phyloP scores from a whole-genome alignment of 2,329 filamentous ascomycete genomes.

The Neonectria coccinea region DNA sequence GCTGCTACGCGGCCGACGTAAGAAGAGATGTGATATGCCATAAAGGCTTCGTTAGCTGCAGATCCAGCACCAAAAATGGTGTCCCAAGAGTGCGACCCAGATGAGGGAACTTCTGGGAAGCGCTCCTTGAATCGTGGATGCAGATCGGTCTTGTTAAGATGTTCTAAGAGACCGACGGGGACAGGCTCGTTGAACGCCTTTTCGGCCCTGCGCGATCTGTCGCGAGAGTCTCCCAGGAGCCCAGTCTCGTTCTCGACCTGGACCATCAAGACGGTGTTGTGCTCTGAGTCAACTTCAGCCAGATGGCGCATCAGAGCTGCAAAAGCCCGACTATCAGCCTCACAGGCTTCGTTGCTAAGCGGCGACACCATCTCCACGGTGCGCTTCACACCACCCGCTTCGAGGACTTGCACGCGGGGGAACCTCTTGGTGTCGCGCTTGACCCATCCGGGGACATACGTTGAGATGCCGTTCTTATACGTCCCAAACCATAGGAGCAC shows the following conservation, averaged over 20 bases:
- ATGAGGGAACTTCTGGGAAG: conserved; percentile 39
- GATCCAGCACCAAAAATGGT: conserved; percentile 47
- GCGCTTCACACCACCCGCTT: conserved; percentile 48
- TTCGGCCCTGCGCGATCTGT: conserved; percentile 56
- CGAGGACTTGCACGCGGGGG: conserved; percentile 48
- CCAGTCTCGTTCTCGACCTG: conserved; percentile 70
- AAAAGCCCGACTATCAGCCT: conserved; percentile 50
- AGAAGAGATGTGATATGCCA: conserved; percentile 51
- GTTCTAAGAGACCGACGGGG: conserved; percentile 43
- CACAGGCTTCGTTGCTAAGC: conserved; percentile 44
- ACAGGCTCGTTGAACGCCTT: conserved; percentile 53
- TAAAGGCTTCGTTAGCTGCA: conserved; percentile 51
- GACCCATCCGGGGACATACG: conserved; percentile 52
- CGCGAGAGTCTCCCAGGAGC: conserved; percentile 63
- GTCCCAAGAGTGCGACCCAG: conserved; percentile 48
- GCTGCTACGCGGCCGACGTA: conserved; percentile 51
- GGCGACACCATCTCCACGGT: conserved; percentile 52
- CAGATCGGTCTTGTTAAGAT: conserved; percentile 41
- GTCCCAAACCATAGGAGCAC: conserved; percentile 55
- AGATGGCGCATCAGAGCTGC: conserved; percentile 49
- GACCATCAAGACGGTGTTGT: conserved; percentile 66
- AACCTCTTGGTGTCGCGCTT: conserved; percentile 52
- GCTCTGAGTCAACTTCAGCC: conserved; percentile 56
- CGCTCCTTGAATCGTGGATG: conserved; percentile 48
- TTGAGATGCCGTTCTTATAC: conserved; percentile 55